Evolutionary conservation across 1,139 yeast species (phyloP).

Genomic region (Geotrichum bryndzae): DNA sequence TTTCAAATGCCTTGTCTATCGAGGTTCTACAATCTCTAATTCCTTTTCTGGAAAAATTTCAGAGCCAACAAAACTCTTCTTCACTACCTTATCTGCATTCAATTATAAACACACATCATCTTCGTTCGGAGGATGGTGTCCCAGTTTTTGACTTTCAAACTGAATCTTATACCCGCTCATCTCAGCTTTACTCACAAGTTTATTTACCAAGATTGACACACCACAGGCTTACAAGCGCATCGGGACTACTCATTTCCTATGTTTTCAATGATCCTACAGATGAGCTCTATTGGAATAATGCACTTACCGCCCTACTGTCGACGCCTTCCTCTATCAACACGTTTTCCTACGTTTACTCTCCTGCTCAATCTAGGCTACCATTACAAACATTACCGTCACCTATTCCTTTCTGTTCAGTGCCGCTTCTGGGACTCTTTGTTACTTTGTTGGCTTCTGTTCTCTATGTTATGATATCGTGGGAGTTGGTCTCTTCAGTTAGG

Average conservation of each 20-base stretch:
- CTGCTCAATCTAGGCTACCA: background rate
- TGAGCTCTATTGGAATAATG: conserved; percentile 9
- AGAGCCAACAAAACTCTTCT: background rate
- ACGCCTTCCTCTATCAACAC: background rate
- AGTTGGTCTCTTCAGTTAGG: conserved; percentile 50
- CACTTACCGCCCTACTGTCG: conserved; percentile 3
- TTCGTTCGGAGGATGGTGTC: background rate
- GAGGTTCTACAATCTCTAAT: conserved; percentile 11
- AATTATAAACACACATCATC: background rate
- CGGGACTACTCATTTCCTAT: conserved; percentile 24
- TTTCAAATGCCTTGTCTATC: conserved; percentile 13
- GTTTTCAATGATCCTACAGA: conserved; percentile 15
- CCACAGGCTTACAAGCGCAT: conserved; percentile 11
- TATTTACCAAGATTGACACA: conserved; percentile 7
- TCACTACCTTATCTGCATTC: conserved; percentile 17
- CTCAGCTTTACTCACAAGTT: conserved; percentile 2
- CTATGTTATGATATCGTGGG: conserved; percentile 44
- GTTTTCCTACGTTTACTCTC: background rate
- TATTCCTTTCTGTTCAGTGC: background rate
- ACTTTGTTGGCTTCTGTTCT: conserved; percentile 33
- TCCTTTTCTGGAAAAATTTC: conserved; percentile 15
- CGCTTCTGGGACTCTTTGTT: conserved; percentile 1
- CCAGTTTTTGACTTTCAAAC: background rate
- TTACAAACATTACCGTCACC: background rate
- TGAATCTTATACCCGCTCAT: background rate